Evolutionary conservation across 2,329 filamentous ascomycete genomes (phyloP).

Genomic region (Ascocoryne sarcoides): DNA sequence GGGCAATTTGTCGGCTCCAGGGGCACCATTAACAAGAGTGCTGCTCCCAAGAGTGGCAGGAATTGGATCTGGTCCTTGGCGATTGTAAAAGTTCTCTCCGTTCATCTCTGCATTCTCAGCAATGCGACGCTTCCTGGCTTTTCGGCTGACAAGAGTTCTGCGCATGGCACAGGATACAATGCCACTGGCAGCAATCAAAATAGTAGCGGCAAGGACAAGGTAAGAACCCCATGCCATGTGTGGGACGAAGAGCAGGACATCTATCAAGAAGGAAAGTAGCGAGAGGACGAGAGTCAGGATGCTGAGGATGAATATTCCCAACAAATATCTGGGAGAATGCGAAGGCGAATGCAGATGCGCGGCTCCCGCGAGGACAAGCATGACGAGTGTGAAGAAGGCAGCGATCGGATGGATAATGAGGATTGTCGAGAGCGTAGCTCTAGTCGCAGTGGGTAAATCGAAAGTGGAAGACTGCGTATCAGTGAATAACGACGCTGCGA

Average conservation of each 20-base stretch:
- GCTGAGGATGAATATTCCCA: constrained; percentile 76
- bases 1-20: constrained; percentile 42
- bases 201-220: constrained; percentile 81
- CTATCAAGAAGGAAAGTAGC: constrained; percentile 81
- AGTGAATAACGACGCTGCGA: constrained; percentile 21
- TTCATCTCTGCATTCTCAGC: constrained; percentile 96
- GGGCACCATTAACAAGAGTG: constrained; percentile 47
- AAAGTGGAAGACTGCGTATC: constrained; percentile 35
- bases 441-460: constrained; percentile 43
- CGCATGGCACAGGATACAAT: constrained; percentile 93
- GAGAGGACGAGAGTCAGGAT: constrained; percentile 78
- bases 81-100: constrained; percentile 81
- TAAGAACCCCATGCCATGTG: constrained; percentile 92
- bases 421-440: constrained; percentile 69
- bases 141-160: constrained; percentile 79
- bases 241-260: constrained; percentile 89
- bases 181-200: constrained; percentile 71
- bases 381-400: constrained; percentile 74
- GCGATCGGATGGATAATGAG: constrained; percentile 91
- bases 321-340: constrained; percentile 82
- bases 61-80: constrained; percentile 35
- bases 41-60: constrained; percentile 38
- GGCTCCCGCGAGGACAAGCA: constrained; percentile 68
- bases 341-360: constrained; percentile 83
- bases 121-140: constrained; percentile 86